Conservation (phyloP, 345 rosid species). For the Passiflora organensis region DNA sequence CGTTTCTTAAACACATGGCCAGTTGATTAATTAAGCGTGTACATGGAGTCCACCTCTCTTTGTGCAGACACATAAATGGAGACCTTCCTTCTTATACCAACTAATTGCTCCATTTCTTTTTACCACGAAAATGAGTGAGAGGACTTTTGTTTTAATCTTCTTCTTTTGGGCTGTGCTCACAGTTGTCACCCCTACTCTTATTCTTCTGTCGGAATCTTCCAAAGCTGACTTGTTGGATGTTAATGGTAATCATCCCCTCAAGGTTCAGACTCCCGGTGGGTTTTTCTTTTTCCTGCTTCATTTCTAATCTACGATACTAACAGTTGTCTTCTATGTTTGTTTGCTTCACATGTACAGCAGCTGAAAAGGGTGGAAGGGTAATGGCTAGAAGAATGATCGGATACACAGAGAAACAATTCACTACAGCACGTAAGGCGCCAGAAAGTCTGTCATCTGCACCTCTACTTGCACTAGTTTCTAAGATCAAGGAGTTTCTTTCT, state of each 20-base stretch:
- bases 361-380: constrained; percentile 8
- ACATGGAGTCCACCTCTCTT: neutral
- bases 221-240: constrained; percentile 23
- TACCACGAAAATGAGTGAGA: constrained; percentile 49
- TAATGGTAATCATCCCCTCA: constrained; percentile 26
- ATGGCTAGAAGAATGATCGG: constrained; percentile 50
- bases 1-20: constrained; percentile 48
- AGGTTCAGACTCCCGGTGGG: neutral
- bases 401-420: constrained; percentile 21
- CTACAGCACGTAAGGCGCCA: constrained; percentile 5
- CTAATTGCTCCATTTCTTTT: constrained; percentile 4
- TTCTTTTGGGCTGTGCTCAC: constrained; percentile 94
- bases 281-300: neutral
- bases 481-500: constrained; percentile 13
- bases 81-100: neutral
- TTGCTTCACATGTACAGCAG: constrained; percentile 17
- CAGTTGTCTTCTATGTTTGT: neutral
- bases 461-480: constrained; percentile 4
- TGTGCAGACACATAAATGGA: neutral
- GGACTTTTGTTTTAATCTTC: constrained; percentile 66
- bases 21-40: constrained; percentile 18
- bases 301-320: neutral
- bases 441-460: constrained; percentile 14
- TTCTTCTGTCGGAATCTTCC: constrained; percentile 67
- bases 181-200: constrained; percentile 75